Evolutionary conservation across 768 basidiomycete genomes (phyloP), one percentile per base, ranked within the genome.

Genomic region (Phylloporus arenicola): DNA sequence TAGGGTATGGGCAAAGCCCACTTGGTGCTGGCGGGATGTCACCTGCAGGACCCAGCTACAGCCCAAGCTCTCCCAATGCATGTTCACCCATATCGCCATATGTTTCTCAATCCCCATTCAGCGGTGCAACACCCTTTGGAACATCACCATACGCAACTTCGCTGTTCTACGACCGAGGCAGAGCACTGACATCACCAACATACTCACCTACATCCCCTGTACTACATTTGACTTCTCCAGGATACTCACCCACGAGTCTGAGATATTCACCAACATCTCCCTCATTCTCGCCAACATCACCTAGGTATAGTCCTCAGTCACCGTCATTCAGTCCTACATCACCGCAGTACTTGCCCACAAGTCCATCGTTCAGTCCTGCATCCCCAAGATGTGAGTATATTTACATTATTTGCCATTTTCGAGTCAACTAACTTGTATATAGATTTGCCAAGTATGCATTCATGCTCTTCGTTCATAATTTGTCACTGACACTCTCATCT

Each of bases 31-130:
- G 87, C 37, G 84, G 82, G 9, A 90, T 90, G 88, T 95, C 92
- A 4, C 94, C 93, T 8, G 88, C 81, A 2, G 85, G 84, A 19
- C 83, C 87, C 9, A 85, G 85, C 6, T 96, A 94, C 75, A 92
- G 88, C 57, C 92, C 93, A 4, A 88, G 88, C 54, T 95, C 92
- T 3, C 94, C 92, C 9, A 92, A 86, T 56, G 81, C 82, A 12
- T 93, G 91, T 55, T 89, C 90, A 0, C 89, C 90, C 0, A 92
- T 89, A 3, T 94, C 93, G 0, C 92, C 93, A 0, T 92, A 90
- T 65, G 85, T 88, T 9, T 86, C 88, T 12, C 85, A 84, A 54
- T 91, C 90, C 9, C 88, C 92, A 14, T 93, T 86, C 57, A 77
- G 75, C 13, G 85, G 84, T n/a, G 85, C 84, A 0, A 86, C 90